Conservation (phyloP, 345 rosid genomes). For the Physaria fendleri region DNA sequence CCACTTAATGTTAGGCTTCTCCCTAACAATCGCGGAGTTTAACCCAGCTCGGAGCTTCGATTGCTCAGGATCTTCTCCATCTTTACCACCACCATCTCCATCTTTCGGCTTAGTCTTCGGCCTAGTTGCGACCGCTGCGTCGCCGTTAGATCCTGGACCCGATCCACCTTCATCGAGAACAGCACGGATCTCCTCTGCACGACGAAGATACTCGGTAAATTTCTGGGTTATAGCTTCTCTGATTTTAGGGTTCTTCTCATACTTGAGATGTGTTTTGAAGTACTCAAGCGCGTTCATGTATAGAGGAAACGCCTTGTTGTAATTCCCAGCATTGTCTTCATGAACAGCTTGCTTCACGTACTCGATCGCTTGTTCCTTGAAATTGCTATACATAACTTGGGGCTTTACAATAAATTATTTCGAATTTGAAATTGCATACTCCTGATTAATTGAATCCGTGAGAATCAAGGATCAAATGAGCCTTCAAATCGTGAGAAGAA, state of each 20-base stretch:
- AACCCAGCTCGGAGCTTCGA: conserved; percentile 73
- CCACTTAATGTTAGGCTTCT: conserved; percentile 88
- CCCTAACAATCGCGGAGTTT: conserved; percentile 77
- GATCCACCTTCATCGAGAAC: conserved; percentile 83
- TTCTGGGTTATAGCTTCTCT: conserved; percentile 73
- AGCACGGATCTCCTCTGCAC: conserved; percentile 93
- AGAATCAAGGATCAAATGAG: background rate
- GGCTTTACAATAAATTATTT: conserved; percentile 8
- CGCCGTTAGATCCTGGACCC: conserved; percentile 63
- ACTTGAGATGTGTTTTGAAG: conserved; percentile 90
- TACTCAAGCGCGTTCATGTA: conserved; percentile 95
- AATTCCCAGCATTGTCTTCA: conserved; percentile 89
- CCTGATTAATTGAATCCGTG: background rate
- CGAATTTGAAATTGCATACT: background rate
- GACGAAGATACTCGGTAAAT: conserved; percentile 85
- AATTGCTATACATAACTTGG: conserved; percentile 80
- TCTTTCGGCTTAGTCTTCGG: conserved; percentile 79
- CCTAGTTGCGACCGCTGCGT: conserved; percentile 64
- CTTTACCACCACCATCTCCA: conserved; percentile 52
- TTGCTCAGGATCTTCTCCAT: conserved; percentile 80
- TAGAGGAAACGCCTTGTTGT: conserved; percentile 74
- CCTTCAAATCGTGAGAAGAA: background rate
- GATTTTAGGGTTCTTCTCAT: conserved; percentile 92
- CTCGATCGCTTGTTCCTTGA: conserved; percentile 93
- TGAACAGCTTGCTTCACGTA: conserved; percentile 88